Base-by-base conservation (phyloP, 1,284 basidiomycete genomes). In the Sanghuangporus weigelae region DNA sequence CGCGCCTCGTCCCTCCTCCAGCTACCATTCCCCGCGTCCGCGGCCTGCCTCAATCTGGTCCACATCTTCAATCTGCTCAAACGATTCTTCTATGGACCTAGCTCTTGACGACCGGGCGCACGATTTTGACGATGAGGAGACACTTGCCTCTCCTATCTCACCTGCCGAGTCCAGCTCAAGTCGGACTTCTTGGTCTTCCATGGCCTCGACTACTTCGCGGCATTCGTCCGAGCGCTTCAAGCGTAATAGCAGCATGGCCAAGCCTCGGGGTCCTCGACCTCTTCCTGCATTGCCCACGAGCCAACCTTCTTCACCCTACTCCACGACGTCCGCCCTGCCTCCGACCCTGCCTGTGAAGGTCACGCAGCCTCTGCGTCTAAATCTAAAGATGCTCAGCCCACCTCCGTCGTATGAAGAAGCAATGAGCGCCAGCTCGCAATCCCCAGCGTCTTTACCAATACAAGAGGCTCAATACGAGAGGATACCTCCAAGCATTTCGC, bases 1-100 rank as follows among this genome's bases (percentile, higher is more conserved):
- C 39, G 35, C 53, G 11, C 19, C 44, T 40, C 46, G 58, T 50
- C 26, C 49, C 19, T 19, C 62, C 36, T 63, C 57, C 26, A 46
- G 42, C 62, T 59, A 19, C 49, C 38, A 36, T 19, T n/a, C 16
- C 44, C 44, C 44, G 44, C 16, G 44, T n/a, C 38, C 59, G 7
- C 63, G 63, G 49, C 39, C 54, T 3, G 51, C 55, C 23, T 65
- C 63, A 23, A 58, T 58, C 54, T 65, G 64, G 56, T 51, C 44
- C 38, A 65, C 64, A 7, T 53, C 56, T 40, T 65, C 64, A 14
- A 59, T 62, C 23, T 65, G 60, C 64, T 65, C 64, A 1, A 56
- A 65, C 39, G 60, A 58, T 31, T 65, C 64, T 16, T 51, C 42
- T 31, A 46, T 55, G 42, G 60, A 54, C 35, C 56, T 40, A 35